Evolutionary conservation across 1,284 basidiomycete genomes (phyloP), one percentile per base, ranked within the genome.

Genomic region (Fomitopsis pinicola): DNA sequence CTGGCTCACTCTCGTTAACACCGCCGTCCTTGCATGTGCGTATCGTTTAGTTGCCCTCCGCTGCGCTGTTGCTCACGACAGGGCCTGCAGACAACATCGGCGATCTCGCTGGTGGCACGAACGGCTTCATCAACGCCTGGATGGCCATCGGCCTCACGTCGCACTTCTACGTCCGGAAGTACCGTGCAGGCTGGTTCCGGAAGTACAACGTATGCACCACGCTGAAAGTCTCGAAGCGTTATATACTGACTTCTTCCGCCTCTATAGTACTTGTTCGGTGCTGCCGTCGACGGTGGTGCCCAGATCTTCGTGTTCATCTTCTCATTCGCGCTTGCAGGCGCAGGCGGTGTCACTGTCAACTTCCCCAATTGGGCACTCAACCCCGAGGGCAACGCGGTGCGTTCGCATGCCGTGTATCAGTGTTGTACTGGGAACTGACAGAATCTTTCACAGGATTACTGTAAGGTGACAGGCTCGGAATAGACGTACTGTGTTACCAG

Each of bases 1-100:
- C 15, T 73, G 76, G 28, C 77, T 78, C 38, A 75, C 83, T 68
- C 71, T 78, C 53, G 76, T 82, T 50, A 77, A 82, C 64, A 82
- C 80, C 0, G 80, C 81, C 15, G 73, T 83, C 60, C 73, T 84
- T 45, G 77, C 77, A 77, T 68, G 72, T 67, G 63, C 33, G 69
- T 80, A 83, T 85, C 4, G 1, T 45, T 3, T n/a, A 3, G 26
- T 15, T n/a, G 9, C 14, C 14, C 9, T 33, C 8, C 7, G n/a
- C 5, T n/a, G 12, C 17, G 19, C 7, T 38, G 42, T 38, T n/a
- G 19, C 48, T 59, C 26, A 58, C 30, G 57, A 19, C 28, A n/a
- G 22, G 12, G 15, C 15, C 26, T 35, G 9, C 57, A 61, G 60
- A 52, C 35, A 58, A 58, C 57, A 58, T 61, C 42, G 60, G 60